Evolutionary conservation across 768 basidiomycete genomes (phyloP), one percentile per base, ranked within the genome.

Genomic region (Sporobolomyces pararoseus): DNA sequence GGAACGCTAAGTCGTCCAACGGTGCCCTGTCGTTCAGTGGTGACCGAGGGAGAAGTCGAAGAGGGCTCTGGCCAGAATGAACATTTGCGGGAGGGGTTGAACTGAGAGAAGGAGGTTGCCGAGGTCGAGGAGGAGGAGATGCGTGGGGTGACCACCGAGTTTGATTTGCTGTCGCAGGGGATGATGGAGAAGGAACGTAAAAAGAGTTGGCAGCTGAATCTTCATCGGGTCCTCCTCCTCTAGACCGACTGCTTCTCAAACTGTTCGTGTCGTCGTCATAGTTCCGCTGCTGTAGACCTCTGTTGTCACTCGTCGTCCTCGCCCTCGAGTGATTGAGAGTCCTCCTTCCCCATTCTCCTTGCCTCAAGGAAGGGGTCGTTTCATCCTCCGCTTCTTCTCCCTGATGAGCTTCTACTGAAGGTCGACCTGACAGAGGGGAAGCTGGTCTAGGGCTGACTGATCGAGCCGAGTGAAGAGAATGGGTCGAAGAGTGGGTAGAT

Each of bases 1-100:
- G 57, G 65, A 69, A 73, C 16, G 64, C 27, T 13, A 73, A 61
- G 19, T 73, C 72, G 16, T 73, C 68, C 46, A 69, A 47, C 2
- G 72, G 72, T 0, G 60, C 51, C 16, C 65, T 47, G 27, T 73
- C 61, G 51, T 73, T 73, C 19, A 60, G 54, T 3, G 72, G 64
- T 7, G 68, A 66, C 2, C 72, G 72, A 0, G 72, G 67, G 6
- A 69, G 54, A 16, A 73, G 57, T 27, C 72, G 64, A 4, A 59
- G 37, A 4, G 72, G 68, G n/a, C 59, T 62, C 17, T 53, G 42
- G 6, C 23, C 23, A 7, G 49, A 17, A 27, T 21, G 12, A 37
- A 39, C 31, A 16, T 35, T 51, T 23, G 31, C n/a, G 25, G 37
- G 34, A 23, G 58, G 1, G 13, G 58, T n/a, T 27, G 49, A 13